phyloP scores from a whole-genome alignment of 352 stramenopile genomes.

The Phytophthora quininea region DNA sequence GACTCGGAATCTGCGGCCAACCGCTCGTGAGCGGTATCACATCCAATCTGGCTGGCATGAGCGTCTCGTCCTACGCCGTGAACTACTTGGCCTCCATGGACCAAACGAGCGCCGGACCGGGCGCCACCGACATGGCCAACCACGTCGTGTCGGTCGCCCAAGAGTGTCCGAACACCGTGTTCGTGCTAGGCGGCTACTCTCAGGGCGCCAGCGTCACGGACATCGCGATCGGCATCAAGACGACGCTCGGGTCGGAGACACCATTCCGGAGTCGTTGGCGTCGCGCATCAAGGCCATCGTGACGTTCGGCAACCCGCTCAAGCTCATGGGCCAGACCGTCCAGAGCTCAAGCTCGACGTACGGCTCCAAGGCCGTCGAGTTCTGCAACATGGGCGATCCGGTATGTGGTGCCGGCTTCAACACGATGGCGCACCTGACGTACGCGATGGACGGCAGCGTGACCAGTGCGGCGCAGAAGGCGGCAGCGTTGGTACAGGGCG shows the following conservation, averaged over 20 bases:
- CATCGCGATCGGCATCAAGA: constrained; percentile 39
- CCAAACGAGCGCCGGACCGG: constrained; percentile 33
- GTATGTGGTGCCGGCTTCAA: constrained; percentile 40
- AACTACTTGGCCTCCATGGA: constrained; percentile 31
- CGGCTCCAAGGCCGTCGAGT: constrained; percentile 35
- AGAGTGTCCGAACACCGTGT: constrained; percentile 39
- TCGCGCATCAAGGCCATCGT: constrained; percentile 41
- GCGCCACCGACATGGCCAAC: constrained; percentile 44
- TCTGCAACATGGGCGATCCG: constrained; percentile 38
- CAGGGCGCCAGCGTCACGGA: constrained; percentile 42
- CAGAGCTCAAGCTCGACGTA: constrained; percentile 31
- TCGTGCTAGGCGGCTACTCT: constrained; percentile 39
- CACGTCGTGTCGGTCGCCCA: constrained; percentile 29
- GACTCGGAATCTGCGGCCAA: constrained; percentile 36
- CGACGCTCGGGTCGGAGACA: no score
- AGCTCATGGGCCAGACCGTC: constrained; percentile 36
- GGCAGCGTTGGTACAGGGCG: constrained; percentile 17
- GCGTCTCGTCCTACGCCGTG: constrained; percentile 40
- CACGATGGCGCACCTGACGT: constrained; percentile 35
- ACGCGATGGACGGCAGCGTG: constrained; percentile 36
- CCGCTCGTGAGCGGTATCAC: constrained; percentile 38
- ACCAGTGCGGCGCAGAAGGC: constrained; percentile 29
- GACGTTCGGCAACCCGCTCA: constrained; percentile 43
- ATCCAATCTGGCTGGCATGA: constrained; percentile 36
- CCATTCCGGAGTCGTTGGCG: constrained; percentile 30